Evolutionary conservation across 2,329 filamentous ascomycete species (phyloP), one percentile per base, ranked within the genome.

Genomic region (Penicillium brevicompactum): DNA sequence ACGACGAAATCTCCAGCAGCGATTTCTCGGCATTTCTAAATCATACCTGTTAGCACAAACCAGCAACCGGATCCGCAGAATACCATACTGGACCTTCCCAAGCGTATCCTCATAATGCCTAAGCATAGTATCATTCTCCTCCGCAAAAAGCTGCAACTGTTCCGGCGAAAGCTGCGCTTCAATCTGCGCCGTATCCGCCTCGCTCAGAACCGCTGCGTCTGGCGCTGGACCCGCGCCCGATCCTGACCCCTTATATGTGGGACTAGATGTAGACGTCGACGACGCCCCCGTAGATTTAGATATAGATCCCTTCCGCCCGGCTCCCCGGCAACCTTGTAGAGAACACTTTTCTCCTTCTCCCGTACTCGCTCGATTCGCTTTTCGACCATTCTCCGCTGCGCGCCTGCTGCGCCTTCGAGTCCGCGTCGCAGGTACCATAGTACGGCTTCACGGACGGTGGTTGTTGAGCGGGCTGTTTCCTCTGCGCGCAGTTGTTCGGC

Each of bases 21-120:
- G 92, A 96, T 71, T 90, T 91, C 73, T 99, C 92, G 0, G 92
- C 92, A 24, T 88, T 89, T 68, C 91, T 96, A 43, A 27, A 27
- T 3, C 14, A n/a, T 34, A 27, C 32, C 14, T 1, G 34, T 63
- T 51, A 60, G 55, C 37, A 22, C 34, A 34, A 24, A 8, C 6
- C 13, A 27, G 27, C n/a, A 4, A 16, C 14, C 13, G 5, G 7
- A 22, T 27, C 30, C 11, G 43, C 3, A n/a, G 34, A 21, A 46
- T 40, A 43, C 82, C 89, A 51, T 84, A 95, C 90, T 89, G 90
- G 63, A 97, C 91, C 82, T 97, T 94, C 73, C 92, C 89, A 71
- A 97, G 79, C n/a, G 90, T 92, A 76, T 89, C 91, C 74, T 97
- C 91, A 74, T 95, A 96, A 74, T 96, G 90, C 73, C 89, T 90